Evolutionary conservation across 208 protist genomes (phyloP).

Genomic region (Trypanosoma melophagium): DNA sequence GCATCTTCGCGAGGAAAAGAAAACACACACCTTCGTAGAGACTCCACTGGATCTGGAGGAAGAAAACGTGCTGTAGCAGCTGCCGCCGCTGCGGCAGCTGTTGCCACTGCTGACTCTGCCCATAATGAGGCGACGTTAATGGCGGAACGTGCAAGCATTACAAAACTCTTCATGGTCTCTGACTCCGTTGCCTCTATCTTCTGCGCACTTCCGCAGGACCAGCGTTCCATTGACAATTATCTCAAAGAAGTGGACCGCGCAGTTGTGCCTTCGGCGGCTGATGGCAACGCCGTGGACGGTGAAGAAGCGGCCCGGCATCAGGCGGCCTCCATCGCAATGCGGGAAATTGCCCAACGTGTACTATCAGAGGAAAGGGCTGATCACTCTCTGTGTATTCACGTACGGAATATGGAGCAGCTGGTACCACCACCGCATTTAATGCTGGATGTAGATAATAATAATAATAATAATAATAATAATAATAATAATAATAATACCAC

Average conservation of each 20-base stretch:
- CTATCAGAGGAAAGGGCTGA: constrained; percentile 67
- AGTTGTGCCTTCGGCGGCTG: constrained; percentile 12
- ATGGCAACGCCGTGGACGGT: background rate
- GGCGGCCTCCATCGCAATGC: constrained; percentile 1
- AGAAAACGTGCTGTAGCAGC: background rate
- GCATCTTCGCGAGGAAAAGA: background rate
- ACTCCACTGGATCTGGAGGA: background rate
- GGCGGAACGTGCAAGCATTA: constrained; percentile 72
- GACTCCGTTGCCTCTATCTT: constrained; percentile 75
- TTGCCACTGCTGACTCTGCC: constrained; percentile 19
- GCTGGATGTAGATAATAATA: constrained; percentile 2
- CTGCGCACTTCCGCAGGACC: constrained; percentile 43
- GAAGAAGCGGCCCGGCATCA: background rate
- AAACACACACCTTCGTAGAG: background rate
- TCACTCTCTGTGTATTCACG: constrained; percentile 72
- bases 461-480: constrained; percentile 6
- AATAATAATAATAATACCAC: constrained; percentile 1
- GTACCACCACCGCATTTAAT: constrained; percentile 67
- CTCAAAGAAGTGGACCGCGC: constrained; percentile 62
- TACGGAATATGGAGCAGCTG: constrained; percentile 82
- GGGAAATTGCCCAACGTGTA: constrained; percentile 49
- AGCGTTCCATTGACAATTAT: constrained; percentile 46
- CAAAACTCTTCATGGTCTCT: constrained; percentile 83
- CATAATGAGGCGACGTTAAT: constrained; percentile 57
- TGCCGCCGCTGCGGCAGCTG: background rate